Base-by-base conservation (phyloP, 129 eudicot genomes). In the Calendula officinalis region DNA sequence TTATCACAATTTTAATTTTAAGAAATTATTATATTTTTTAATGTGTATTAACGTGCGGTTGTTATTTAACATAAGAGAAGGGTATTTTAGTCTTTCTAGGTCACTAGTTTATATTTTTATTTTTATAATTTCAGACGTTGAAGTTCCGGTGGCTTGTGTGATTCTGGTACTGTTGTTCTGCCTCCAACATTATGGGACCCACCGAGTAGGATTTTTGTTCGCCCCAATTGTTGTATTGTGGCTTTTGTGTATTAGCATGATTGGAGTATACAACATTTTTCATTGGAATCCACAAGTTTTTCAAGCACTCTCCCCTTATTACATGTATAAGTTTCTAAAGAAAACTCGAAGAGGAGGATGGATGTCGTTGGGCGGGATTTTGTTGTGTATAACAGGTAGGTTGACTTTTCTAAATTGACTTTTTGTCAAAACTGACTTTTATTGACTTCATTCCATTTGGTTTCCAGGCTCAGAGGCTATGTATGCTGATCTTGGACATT, bases 401-500 rank as follows among this genome's bases (percentile, higher is more conserved):
- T 34, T 11, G 9, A 64, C 3, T 12, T 13, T 59, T 41, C 15
- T 59, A 8, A 4, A 40, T 13, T 51, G 49, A 62, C 63, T 37
- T 47, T 45, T 14, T 3, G 6, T 64, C n/a, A n/a, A n/a, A n/a
- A n/a, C n/a, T 37, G 14, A 55, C 44, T 38, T 60, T 14, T 43
- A 1, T 59, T 59, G 16, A 36, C 68, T 54, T 67, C 15, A 40
- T 54, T 61, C 11, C 37, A 6, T 10, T 44, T 11, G n/a, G 59
- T 69, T 58, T 62, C 42, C 81, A 87, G 96, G 96, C 36, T 88
- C 96, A 14, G 96, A 88, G 82, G 96, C 96, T 46, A 88, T 88
- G 96, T 88, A 77, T 75, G 96, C 96, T 63, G 96, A 88, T 80
- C 96, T 88, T 37, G 96, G 96, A 27, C 96, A 88, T 77, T 88